phyloP scores from a whole-genome alignment of 75 land plant species.

The Sequoia sempervirens region DNA sequence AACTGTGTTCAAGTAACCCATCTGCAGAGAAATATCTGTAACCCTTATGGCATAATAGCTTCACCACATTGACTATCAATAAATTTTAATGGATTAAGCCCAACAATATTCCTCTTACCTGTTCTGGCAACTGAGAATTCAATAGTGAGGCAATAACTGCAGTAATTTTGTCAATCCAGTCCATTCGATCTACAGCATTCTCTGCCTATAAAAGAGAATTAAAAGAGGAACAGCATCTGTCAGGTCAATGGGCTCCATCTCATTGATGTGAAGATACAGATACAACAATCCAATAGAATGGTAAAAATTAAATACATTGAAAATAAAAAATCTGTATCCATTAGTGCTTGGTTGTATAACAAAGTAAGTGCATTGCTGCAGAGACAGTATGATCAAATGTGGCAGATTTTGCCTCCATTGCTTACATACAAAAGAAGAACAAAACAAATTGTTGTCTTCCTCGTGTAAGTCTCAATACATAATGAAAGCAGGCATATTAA shows the following conservation, averaged over 20 bases:
- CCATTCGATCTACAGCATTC: conserved; percentile 83
- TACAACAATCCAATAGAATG: background rate
- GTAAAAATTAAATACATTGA: background rate
- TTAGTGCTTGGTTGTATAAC: background rate
- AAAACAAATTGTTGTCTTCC: background rate
- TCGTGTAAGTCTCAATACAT: background rate
- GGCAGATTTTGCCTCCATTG: background rate
- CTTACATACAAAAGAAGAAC: background rate
- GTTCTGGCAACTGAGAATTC: conserved; percentile 62
- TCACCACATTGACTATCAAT: background rate
- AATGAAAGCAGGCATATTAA: background rate
- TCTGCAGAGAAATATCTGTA: background rate
- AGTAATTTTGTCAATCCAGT: conserved; percentile 96
- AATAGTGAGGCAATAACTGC: conserved; percentile 90
- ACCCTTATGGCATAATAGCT: background rate
- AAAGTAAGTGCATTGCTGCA: background rate
- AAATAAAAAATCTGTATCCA: background rate
- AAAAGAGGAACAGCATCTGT: background rate
- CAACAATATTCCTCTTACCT: conserved; percentile 33
- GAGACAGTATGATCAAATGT: background rate
- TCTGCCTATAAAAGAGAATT: conserved; percentile 71
- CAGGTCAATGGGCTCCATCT: background rate
- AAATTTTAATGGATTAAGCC: background rate
- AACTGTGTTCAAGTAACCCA: background rate
- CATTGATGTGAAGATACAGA: background rate